These are phyloP conservation scores for Neurospora discreta DNA, from an alignment of 495 filamentous ascomycete species.

Conservation along the genomic window DNA sequence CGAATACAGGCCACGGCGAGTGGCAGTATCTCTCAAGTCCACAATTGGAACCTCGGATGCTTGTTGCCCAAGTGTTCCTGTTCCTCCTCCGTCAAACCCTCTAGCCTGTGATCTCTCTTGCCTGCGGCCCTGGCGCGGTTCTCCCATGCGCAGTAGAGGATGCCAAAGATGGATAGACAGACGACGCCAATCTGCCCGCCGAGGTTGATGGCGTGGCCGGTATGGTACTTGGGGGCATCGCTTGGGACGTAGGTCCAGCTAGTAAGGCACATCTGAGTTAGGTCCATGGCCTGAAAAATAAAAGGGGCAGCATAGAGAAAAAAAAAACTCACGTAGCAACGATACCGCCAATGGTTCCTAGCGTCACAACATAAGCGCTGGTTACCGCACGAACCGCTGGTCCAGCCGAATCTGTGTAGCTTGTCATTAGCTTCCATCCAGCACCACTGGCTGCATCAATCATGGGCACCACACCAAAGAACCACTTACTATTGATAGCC, in stretches of 20 bases:
- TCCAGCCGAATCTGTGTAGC: constrained; percentile 33
- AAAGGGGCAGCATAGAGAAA: not conserved
- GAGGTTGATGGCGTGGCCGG: constrained; percentile 50
- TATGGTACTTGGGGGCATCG: constrained; percentile 40
- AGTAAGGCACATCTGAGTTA: not conserved
- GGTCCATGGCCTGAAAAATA: not conserved
- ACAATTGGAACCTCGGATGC: constrained; percentile 45
- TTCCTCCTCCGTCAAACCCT: constrained; percentile 39
- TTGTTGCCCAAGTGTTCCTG: constrained; percentile 37
- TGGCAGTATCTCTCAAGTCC: constrained; percentile 5
- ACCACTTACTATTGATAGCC: constrained; percentile 39
- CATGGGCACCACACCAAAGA: not conserved
- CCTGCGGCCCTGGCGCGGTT: constrained; percentile 39
- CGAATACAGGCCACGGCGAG: not conserved
- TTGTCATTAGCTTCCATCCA: not conserved
- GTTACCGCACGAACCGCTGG: constrained; percentile 46
- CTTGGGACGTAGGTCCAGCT: constrained; percentile 43
- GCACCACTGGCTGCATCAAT: not conserved
- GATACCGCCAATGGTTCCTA: constrained; percentile 46
- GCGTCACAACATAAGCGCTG: constrained; percentile 39
- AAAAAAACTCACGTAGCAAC: constrained; percentile 33
- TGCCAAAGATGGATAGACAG: constrained; percentile 33
- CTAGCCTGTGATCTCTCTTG: constrained; percentile 38
- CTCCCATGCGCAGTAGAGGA: constrained; percentile 42
- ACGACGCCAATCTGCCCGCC: constrained; percentile 32